Base-by-base conservation (phyloP, 805 yeast genomes). In the Wickerhamiella brachini region DNA sequence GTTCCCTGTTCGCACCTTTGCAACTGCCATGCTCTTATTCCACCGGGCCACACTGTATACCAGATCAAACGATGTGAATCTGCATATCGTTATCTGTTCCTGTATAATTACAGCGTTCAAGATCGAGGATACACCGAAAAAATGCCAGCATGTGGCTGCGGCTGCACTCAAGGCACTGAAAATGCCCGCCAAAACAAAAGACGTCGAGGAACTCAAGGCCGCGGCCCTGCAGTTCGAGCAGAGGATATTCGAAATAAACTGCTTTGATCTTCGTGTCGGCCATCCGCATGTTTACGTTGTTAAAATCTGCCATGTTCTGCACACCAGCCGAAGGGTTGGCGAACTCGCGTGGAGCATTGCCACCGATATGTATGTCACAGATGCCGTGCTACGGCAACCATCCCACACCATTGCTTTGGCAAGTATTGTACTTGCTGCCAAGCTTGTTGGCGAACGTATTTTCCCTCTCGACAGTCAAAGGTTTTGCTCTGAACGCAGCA, bases 121-220 rank as follows among this genome's bases (percentile, higher is more conserved):
- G 64, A 79, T 80, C 56, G 94, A 85, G 60, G 96, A 88, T 61
- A 85, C 88, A 43, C 81, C 87, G 43, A 87, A 86, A 63, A 83
- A 83, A 57, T 64, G 83, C 15, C 71, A 78, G 49, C 85, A 83
- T 45, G 72, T 87, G 12, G 76, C 34, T 70, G 73, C 59, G 69
- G 63, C 57, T 7, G 44, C 31, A 44, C 39, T 24, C 44, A 48
- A 47, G 44, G 37, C 46, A 18, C 49, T 48, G 18, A 49, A 41
- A 7, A 10, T 49, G 20, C 39, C 52, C 2, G 41, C 31, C 17
- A 43, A 44, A 4, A n/a, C 34, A 9, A 49, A 48, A n/a, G 50
- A 49, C 22, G 41, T 38, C 39, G 51, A 50, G 34, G 55, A 47
- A 2, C 46, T 48, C 29, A 31, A 45, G 44, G 15, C 20, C n/a